Conservation (phyloP, 1,284 basidiomycete genomes). For the Trametes versicolor region DNA sequence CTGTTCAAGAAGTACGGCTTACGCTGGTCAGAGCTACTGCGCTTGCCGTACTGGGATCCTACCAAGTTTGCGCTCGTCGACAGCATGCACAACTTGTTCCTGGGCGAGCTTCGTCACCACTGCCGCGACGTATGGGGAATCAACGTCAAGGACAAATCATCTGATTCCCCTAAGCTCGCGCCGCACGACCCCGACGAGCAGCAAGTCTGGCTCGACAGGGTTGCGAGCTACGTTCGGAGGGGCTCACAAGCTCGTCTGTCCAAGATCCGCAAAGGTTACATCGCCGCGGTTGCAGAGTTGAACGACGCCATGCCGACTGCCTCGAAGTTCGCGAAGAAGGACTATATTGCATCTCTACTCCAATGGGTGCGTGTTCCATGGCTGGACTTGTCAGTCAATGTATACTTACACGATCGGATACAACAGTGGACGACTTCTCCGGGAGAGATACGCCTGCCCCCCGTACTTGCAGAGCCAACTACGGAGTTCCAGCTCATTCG, state of each 20-base stretch:
- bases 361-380: too few relatives aligned
- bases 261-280: background rate
- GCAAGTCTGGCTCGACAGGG: background rate
- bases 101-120: slow-evolving; percentile 10
- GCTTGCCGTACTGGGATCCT: slow-evolving; percentile 35
- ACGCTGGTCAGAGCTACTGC: slow-evolving; percentile 45
- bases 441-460: background rate
- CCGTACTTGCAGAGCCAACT: background rate
- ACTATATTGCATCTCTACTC: too few relatives aligned
- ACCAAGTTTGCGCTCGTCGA: slow-evolving; percentile 36
- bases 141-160: slow-evolving; percentile 1
- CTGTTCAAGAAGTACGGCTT: slow-evolving; percentile 44
- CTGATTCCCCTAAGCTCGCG: background rate
- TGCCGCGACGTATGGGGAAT: slow-evolving; percentile 6
- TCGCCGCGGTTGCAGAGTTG: background rate
- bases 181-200: background rate
- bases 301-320: background rate
- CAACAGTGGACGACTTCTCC: background rate
- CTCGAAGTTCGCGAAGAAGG: too few relatives aligned
- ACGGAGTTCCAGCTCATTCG: too few relatives aligned
- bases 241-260: background rate
- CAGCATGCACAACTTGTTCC: slow-evolving; percentile 12
- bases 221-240: background rate
- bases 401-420: background rate
- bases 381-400: too few relatives aligned